A percentile compares a stretch with the other conserved stretches of the same genome.
phyloP scores from a whole-genome alignment of 257 asterid genomes.

The Fraxinus americana region DNA sequence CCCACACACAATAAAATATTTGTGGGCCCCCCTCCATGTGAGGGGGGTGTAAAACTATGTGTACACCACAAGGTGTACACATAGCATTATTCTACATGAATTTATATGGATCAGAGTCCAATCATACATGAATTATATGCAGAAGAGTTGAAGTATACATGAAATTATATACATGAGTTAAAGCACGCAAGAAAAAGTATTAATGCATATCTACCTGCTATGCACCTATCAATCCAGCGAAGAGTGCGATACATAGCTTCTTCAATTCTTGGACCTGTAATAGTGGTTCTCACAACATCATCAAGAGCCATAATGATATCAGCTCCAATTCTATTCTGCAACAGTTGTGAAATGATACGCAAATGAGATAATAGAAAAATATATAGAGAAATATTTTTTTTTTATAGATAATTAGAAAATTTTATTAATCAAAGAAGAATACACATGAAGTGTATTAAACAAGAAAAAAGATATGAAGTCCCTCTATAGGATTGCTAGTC shows the following conservation, averaged over 20 bases:
- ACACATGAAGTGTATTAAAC: no score
- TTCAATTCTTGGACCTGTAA: conserved; percentile 92
- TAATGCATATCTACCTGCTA: conserved; percentile 59
- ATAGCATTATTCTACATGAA: no score
- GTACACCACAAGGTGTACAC: no score
- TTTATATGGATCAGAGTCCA: not conserved
- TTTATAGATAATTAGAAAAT: no score
- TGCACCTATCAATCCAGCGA: conserved; percentile 99
- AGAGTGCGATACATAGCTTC: conserved; percentile 99
- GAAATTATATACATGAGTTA: not conserved
- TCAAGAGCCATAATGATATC: conserved; percentile 99
- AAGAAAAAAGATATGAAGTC: no score
- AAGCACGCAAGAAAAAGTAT: not conserved
- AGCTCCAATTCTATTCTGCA: conserved; percentile 97
- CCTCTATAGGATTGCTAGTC: no score
- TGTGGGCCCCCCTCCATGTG: no score
- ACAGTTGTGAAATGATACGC: conserved; percentile 30
- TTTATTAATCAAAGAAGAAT: no score
- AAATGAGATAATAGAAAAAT: conserved; percentile 23
- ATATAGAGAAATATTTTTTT: not conserved
- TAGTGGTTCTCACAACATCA: conserved; percentile 96
- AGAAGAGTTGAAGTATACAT: not conserved
- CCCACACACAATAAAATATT: no score
- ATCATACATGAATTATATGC: not conserved
- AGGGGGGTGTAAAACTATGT: no score